phyloP scores from a whole-genome alignment of 2,329 filamentous ascomycete species.

The Ophiostoma piceae region DNA sequence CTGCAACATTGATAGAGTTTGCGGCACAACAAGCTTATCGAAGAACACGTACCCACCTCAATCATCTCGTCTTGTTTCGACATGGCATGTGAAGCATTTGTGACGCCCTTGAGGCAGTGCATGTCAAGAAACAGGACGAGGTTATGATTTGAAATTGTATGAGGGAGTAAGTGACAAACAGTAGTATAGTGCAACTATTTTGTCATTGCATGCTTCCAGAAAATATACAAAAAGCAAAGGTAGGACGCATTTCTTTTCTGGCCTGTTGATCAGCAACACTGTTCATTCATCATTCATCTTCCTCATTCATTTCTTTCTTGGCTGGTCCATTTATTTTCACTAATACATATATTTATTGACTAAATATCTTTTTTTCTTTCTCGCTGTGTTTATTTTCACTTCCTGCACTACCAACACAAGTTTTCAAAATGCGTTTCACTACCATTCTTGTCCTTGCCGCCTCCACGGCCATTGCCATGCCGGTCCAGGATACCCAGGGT shows the following conservation, averaged over 20 bases:
- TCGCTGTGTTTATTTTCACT: neutral
- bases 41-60: neutral
- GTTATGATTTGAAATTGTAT: neutral
- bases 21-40: neutral
- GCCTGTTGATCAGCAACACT: neutral
- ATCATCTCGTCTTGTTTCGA: neutral
- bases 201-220: neutral
- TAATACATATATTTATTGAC: neutral
- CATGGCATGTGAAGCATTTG: neutral
- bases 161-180: neutral
- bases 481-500: neutral
- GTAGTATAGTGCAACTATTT: neutral
- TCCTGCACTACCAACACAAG: neutral
- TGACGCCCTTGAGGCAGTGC: neutral
- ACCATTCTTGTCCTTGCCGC: neutral
- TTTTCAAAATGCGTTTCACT: neutral
- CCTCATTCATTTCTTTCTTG: conserved; percentile 2
- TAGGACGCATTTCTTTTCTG: neutral
- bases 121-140: neutral
- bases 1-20: neutral
- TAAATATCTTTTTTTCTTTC: neutral
- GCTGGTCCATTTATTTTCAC: neutral
- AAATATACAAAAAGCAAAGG: neutral
- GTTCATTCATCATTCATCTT: neutral
- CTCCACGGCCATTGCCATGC: neutral